These are phyloP conservation scores for Tothia fuscella DNA, from an alignment of 2,329 filamentous ascomycete genomes.

Conservation along the genomic window DNA sequence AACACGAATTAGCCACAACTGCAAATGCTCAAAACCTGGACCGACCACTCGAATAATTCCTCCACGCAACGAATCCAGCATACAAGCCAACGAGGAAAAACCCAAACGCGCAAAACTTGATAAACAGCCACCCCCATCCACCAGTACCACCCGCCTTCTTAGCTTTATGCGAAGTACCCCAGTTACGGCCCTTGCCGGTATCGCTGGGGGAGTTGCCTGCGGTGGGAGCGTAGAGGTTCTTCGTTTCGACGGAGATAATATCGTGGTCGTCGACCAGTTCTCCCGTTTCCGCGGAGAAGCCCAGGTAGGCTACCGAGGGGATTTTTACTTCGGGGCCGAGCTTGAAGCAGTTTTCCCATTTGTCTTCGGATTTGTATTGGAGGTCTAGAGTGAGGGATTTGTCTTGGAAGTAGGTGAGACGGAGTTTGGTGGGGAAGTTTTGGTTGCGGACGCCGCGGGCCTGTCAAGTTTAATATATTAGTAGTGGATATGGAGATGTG, in stretches of 20 bases:
- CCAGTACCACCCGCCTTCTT: constrained; percentile 33
- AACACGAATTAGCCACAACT: too few relatives aligned
- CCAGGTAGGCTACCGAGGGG: constrained; percentile 56
- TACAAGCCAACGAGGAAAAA: constrained; percentile 62
- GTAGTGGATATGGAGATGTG: not conserved
- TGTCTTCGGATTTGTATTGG: constrained; percentile 81
- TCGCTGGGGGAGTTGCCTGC: constrained; percentile 20
- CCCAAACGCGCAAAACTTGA: constrained; percentile 72
- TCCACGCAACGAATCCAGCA: constrained; percentile 74
- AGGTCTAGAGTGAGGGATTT: constrained; percentile 81
- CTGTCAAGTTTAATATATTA: constrained; percentile 23
- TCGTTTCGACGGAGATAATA: constrained; percentile 74
- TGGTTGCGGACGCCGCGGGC: constrained; percentile 75
- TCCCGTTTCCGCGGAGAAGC: constrained; percentile 75
- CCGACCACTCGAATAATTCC: constrained; percentile 45
- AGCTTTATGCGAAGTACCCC: constrained; percentile 21
- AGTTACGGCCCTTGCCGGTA: constrained; percentile 20
- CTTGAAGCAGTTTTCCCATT: constrained; percentile 87
- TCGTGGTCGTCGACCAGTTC: constrained; percentile 97
- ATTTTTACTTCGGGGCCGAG: constrained; percentile 50
- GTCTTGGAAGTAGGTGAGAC: constrained; percentile 93
- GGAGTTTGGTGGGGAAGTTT: constrained; percentile 65
- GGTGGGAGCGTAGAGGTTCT: constrained; percentile 71
- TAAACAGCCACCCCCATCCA: constrained; percentile 59
- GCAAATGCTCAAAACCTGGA: constrained; percentile 34